Conservation (phyloP, 805 yeast genomes). For the Saccharomyces cerevisiae region DNA sequence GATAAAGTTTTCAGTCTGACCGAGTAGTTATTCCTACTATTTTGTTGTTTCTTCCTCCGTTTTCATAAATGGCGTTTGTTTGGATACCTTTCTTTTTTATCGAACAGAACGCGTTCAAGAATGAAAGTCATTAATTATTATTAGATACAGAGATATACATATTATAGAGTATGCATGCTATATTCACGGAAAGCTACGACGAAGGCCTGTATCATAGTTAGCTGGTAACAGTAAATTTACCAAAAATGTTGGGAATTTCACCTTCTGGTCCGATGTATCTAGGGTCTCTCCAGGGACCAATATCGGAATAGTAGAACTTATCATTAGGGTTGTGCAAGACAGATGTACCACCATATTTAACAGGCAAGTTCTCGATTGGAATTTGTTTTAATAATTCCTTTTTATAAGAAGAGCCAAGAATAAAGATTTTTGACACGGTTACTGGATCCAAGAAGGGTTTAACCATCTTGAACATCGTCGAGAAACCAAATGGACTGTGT, state of each 20-base stretch:
- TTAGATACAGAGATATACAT: neutral
- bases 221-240: constrained; percentile 21
- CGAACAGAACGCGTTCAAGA: neutral
- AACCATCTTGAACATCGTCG: constrained; percentile 84
- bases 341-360: constrained; percentile 80
- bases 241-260: constrained; percentile 67
- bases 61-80: neutral
- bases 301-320: constrained; percentile 78
- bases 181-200: neutral
- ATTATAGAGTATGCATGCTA: neutral
- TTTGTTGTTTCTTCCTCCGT: neutral
- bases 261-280: constrained; percentile 91
- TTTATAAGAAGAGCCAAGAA: constrained; percentile 70
- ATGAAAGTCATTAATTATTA: neutral
- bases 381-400: constrained; percentile 84
- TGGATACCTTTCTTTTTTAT: neutral
- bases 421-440: constrained; percentile 89
- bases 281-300: constrained; percentile 96
- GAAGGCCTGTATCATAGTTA: neutral
- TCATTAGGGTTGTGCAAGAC: constrained; percentile 57
- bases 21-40: neutral
- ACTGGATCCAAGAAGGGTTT: constrained; percentile 96
- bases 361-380: constrained; percentile 87
- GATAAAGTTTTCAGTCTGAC: neutral
- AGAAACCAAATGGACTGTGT: constrained; percentile 95